Base-by-base conservation (phyloP, 2,329 filamentous ascomycete genomes). In the Aspergillus aculeatus region DNA sequence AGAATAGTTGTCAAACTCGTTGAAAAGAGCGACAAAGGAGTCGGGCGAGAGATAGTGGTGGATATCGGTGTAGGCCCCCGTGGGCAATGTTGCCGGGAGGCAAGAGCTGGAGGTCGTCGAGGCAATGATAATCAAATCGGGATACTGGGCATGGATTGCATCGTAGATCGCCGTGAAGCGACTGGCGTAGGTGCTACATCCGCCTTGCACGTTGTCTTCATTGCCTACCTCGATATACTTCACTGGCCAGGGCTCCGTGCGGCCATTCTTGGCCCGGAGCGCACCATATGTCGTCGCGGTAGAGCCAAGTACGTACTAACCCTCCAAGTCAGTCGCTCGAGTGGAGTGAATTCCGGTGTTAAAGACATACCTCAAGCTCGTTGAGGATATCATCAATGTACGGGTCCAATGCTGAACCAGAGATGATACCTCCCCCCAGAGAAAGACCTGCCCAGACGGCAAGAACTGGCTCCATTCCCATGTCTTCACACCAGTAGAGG, bases 161-260 rank as follows among this genome's bases (percentile, higher is more conserved):
- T 86, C 72, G 62, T 86, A 78, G 73, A 89, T 86, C 65, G 80
- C 75, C 4, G 80, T 77, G 70, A 88, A 87, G 3, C 86, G 82
- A 54, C 80, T 78, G 67, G 81, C 83, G 5, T 81, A 78, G 1
- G 78, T 72, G 70, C 78, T 82, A 4, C 82, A 78, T 0, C 80
- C 82, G 4, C 79, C 79, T 26, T 78, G 80, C 3, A 88, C 80
- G 77, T 83, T 84, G 66, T 90, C 87, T 69, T 90, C 87, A 69
- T 90, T 89, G 59, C 87, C 87, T 47, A 89, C 75, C 72, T 89
- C 87, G 57, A 89, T 83, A 64, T 83, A 87, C 12, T 82, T 77
- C 51, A 90, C 78, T 32, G 71, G 76, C 75, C 85, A 89, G 0
- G 87, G 87, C 59, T 85, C 79, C 0, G 84, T 81, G 65, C 88